Evolutionary conservation across 129 eudicot genomes (phyloP), one percentile per base, ranked within the genome.

Genomic region (Flaveria bidentis): DNA sequence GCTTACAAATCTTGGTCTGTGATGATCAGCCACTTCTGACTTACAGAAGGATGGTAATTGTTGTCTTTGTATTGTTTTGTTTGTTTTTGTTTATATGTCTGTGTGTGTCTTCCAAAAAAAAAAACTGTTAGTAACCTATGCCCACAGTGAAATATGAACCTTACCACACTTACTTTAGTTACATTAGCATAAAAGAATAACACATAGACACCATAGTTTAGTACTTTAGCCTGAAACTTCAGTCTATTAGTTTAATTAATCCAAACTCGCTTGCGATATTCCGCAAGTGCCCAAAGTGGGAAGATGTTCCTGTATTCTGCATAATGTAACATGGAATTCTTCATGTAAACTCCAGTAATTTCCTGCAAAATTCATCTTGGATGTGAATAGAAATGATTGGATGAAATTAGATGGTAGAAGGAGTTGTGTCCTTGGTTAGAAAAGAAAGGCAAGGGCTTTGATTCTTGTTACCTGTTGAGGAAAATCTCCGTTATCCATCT

Each of bases 201-300:
- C 50, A 2, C 50, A 36, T 45, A 11, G 50, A 45, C 13, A 11
- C 50, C 50, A 45, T 1, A 44, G 47, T 45, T 45, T 45, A 9
- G 6, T 28, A 28, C 33, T 28, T 28, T 2, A 36, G 5, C 41
- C 5, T 23, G 55, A 66, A 63, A 57, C 72, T 36, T 70, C 45
- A 63, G 61, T 42, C 39, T 73, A 73, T 80, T 50, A 78, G 9
- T 72, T 79, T 79, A 63, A 25, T 64, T 80, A 26, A 76, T 63
- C 85, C 85, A 71, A 81, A 84, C 64, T 9, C 75, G 77, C 77
- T 82, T 85, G 42, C 86, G 81, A 63, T 85, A 85, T 69, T 85
- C 83, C 56, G 81, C 83, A n/a, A 85, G 86, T 20, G 88, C 88
- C 86, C 88, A 78, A 23, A 85, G 80, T 12, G 88, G 85, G 73